Base-by-base conservation (phyloP, 2,329 filamentous ascomycete species). In the Nemania diffusa region DNA sequence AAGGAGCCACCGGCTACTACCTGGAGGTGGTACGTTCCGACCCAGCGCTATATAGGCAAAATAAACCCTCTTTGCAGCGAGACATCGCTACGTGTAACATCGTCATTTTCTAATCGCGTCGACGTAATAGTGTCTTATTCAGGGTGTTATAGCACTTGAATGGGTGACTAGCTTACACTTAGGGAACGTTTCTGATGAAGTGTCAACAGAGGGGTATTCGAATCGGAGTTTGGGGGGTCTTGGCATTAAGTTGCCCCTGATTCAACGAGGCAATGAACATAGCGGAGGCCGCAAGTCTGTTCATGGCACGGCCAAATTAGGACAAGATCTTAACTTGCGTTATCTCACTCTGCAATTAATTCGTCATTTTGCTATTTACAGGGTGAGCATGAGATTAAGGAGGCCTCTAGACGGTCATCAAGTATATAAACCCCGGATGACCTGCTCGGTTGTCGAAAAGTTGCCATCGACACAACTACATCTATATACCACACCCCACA, bases 371-470 rank as follows among this genome's bases (percentile, higher is more conserved):
- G 20, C 56, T 1, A 3, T 56, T 34, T 29, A 51, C 17, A 17
- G 37, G 24, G 4, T 22, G 7, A 13, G 11, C n/a, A 15, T 59
- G 3, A 34, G 29, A 40, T 22, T 15, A 22, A 40, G 48, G 37
- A 17, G 37, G 40, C 17, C 3, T n/a, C 7, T n/a, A n/a, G n/a
- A n/a, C 22, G 8, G 9, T 24, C 0, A 11, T 42, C 26, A 37
- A 32, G 15, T 62, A 66, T 66, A 66, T 66, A 63, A 66, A 50
- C 15, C 51, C 40, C 15, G 20, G 26, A 65, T 65, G 57, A 52
- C 29, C 57, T 63, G 22, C 53, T 58, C 24, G 11, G 32, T 17
- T 24, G 11, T 55, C 17, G 5, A 58, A 22, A 57, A 58, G 58
- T 66, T 66, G 48, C 37, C 53, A 62, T 66, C 46, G 22, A 48